These are phyloP conservation scores for Entophlyctis helioformis DNA, from an alignment of 192 early-diverging fungal species.

Conservation along the genomic window DNA sequence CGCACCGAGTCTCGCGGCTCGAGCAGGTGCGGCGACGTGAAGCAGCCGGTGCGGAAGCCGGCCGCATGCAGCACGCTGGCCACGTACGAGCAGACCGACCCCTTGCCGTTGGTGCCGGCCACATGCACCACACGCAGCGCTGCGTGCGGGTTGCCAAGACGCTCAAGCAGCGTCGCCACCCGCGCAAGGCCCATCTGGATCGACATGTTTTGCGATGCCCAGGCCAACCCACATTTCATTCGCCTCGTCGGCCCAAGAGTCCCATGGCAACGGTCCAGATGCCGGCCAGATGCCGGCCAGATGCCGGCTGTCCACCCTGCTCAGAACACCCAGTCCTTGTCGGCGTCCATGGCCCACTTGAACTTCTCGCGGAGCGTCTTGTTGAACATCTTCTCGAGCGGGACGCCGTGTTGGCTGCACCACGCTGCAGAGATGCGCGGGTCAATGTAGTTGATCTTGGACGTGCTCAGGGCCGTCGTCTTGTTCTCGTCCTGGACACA, in stretches of 20 bases:
- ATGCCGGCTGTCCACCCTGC: too few relatives aligned
- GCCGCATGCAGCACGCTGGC: conserved; percentile 4
- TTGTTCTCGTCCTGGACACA: conserved; percentile 80
- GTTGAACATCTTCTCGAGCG: conserved; percentile 86
- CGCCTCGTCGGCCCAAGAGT: too few relatives aligned
- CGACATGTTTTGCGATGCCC: too few relatives aligned
- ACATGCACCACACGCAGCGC: conserved; percentile 58
- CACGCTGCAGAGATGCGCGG: conserved; percentile 91
- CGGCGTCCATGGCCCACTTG: conserved; percentile 66
- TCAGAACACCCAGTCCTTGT: conserved; percentile 10
- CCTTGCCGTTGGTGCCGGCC: conserved; percentile 85
- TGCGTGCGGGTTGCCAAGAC: conserved; percentile 33
- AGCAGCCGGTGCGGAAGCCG: conserved; percentile 41
- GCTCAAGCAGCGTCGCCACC: conserved; percentile 36
- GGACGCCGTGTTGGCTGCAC: conserved; percentile 81
- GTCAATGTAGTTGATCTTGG: conserved; percentile 98
- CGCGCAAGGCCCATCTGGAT: conserved; percentile 27
- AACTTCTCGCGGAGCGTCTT: conserved; percentile 89
- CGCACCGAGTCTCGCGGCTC: conserved; percentile 49
- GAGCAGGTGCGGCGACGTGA: conserved; percentile 72
- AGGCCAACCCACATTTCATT: too few relatives aligned
- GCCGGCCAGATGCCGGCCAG: too few relatives aligned
- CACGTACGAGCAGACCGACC: conserved; percentile 58
- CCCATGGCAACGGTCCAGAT: too few relatives aligned
- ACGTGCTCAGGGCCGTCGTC: conserved; percentile 87